Evolutionary conservation across 495 filamentous ascomycete species (phyloP).

Genomic region (Tuber umbilicatum): DNA sequence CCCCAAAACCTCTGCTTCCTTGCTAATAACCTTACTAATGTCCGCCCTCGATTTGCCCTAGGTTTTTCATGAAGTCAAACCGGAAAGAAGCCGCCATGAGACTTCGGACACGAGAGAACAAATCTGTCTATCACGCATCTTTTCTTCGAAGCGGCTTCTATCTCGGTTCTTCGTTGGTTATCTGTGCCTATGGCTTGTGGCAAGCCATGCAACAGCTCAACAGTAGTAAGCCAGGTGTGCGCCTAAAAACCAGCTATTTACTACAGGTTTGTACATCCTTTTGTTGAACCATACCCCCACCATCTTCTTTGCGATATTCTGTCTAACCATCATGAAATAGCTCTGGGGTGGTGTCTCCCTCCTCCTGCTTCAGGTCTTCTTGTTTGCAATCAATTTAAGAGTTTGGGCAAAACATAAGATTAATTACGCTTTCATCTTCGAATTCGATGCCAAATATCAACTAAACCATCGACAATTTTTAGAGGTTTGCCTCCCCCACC

Average conservation of each 20-base stretch:
- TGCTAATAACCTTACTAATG: neutral
- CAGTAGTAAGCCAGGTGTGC: slow-evolving; percentile 44
- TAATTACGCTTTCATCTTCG: slow-evolving; percentile 94
- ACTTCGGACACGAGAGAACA: slow-evolving; percentile 61
- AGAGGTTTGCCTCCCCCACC: slow-evolving; percentile 13
- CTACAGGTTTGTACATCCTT: slow-evolving; percentile 53
- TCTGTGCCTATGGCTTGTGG: slow-evolving; percentile 67
- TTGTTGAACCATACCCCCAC: neutral
- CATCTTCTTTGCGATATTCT: neutral
- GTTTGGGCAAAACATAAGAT: slow-evolving; percentile 77
- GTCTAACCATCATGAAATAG: slow-evolving; percentile 37
- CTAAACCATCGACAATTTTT: slow-evolving; percentile 79
- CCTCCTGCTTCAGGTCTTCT: slow-evolving; percentile 29
- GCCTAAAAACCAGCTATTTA: slow-evolving; percentile 61
- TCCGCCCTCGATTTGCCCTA: neutral
- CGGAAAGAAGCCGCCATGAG: slow-evolving; percentile 83
- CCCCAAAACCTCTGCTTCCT: neutral
- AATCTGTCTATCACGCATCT: slow-evolving; percentile 62
- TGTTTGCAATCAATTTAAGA: slow-evolving; percentile 58
- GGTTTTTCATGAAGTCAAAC: slow-evolving; percentile 49
- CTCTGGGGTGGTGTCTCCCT: slow-evolving; percentile 41
- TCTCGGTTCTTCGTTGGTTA: slow-evolving; percentile 64
- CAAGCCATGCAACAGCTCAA: slow-evolving; percentile 54
- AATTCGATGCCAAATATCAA: slow-evolving; percentile 78
- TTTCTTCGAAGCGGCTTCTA: slow-evolving; percentile 76